Percentiles rank a stretch among this genome's conserved stretches.
Evolutionary conservation across 2,329 filamentous ascomycete genomes (phyloP).

Genomic region (Magnaporthiopsis rhizophila): DNA sequence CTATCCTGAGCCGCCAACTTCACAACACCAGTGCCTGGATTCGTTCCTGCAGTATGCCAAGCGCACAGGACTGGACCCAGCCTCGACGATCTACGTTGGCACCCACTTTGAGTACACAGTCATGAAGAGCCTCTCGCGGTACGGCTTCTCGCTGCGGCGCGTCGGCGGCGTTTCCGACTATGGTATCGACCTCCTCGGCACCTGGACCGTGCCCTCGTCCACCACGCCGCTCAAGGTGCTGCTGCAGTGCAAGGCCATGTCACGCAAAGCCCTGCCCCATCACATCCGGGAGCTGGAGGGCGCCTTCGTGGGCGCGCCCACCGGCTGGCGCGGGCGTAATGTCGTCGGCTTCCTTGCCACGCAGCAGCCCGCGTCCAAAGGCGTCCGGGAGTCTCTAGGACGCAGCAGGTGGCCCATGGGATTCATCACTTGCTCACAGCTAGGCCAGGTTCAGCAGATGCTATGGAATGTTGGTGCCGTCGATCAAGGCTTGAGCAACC

Average conservation of each 20-base stretch:
- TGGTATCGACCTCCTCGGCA: constrained; percentile 68
- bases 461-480: constrained; percentile 63
- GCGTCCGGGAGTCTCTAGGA: constrained; percentile 64
- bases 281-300: constrained; percentile 72
- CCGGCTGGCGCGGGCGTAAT: constrained; percentile 58
- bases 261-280: constrained; percentile 44
- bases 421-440: constrained; percentile 54
- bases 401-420: constrained; percentile 63
- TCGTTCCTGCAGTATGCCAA: constrained; percentile 59
- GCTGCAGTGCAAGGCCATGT: constrained; percentile 62
- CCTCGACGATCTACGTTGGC: constrained; percentile 57
- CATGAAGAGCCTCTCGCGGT: constrained; percentile 42
- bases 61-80: constrained; percentile 43
- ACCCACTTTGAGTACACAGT: constrained; percentile 72
- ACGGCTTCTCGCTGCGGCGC: constrained; percentile 58
- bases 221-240: constrained; percentile 36
- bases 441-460: constrained; percentile 57
- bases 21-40: constrained; percentile 53
- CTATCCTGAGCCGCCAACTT: constrained; percentile 37
- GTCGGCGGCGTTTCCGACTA: constrained; percentile 59
- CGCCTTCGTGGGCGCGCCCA: constrained; percentile 64
- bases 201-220: constrained; percentile 51
- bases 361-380: constrained; percentile 64
- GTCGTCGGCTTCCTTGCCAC: constrained; percentile 66
- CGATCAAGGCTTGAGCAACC: constrained; percentile 52